These are phyloP conservation scores for Ambrosia trifida DNA, from an alignment of 129 eudicot species.

Conservation along the genomic window DNA sequence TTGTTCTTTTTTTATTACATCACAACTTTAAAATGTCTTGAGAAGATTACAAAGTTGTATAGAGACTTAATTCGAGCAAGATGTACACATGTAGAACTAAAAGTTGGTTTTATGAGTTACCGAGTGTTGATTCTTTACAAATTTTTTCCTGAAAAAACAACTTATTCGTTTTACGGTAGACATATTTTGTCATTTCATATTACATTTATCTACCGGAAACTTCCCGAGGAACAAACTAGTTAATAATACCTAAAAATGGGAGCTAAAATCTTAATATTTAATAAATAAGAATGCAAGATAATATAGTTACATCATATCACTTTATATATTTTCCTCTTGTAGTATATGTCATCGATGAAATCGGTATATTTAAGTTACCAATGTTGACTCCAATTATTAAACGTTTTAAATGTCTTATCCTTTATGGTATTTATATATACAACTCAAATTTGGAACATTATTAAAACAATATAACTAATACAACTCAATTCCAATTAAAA, in stretches of 20 bases:
- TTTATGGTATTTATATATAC: constrained; percentile 11
- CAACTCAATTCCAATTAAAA: constrained; percentile 1
- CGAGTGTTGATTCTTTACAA: too few relatives aligned
- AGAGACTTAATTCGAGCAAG: too few relatives aligned
- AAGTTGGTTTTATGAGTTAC: too few relatives aligned
- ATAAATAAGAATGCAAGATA: neutral
- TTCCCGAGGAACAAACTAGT: too few relatives aligned
- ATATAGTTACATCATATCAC: neutral
- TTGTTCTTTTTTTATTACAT: too few relatives aligned
- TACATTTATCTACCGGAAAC: too few relatives aligned
- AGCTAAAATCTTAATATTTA: neutral
- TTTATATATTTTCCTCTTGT: neutral
- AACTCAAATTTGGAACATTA: constrained; percentile 5
- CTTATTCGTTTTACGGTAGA: too few relatives aligned
- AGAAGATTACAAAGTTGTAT: too few relatives aligned
- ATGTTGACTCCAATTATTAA: neutral
- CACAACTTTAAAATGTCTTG: too few relatives aligned
- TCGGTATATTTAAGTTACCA: constrained; percentile 2
- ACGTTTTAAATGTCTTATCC: neutral
- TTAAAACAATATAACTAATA: neutral
- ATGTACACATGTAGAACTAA: too few relatives aligned
- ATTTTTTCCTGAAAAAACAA: too few relatives aligned
- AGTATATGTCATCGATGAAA: neutral
- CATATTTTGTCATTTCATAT: too few relatives aligned
- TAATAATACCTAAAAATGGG: neutral